Evolutionary conservation across 1,284 basidiomycete species (phyloP).

Genomic region (Apiotrichum laibachii): DNA sequence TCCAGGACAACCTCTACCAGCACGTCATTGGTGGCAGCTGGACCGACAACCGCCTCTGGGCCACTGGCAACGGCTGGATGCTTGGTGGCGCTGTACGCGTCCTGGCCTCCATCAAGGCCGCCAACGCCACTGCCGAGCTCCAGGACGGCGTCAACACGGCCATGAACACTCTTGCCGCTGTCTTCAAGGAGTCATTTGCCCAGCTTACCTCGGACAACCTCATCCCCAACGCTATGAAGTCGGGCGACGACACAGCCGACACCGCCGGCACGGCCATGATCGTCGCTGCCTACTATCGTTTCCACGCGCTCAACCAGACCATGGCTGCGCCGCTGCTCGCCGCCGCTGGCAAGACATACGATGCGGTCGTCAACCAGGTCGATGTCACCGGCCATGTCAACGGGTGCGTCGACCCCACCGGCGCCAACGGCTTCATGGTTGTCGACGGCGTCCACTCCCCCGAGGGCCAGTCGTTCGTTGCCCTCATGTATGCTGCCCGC

Average conservation of each 20-base stretch:
- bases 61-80: conserved; percentile 53
- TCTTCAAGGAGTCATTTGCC: conserved; percentile 53
- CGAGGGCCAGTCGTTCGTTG: conserved; percentile 38
- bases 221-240: conserved; percentile 35
- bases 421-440: conserved; percentile 29
- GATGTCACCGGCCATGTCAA: conserved; percentile 26
- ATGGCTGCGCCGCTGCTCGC: conserved; percentile 11
- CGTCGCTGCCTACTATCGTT: conserved; percentile 42
- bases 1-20: conserved; percentile 54
- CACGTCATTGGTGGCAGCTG: conserved; percentile 51
- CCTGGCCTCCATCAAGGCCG: conserved; percentile 22
- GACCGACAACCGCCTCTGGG: conserved; percentile 58
- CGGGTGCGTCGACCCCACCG: conserved; percentile 33
- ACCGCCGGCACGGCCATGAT: conserved; percentile 34
- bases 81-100: conserved; percentile 28
- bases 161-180: conserved; percentile 50
- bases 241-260: conserved; percentile 18
- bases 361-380: conserved; percentile 31
- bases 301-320: conserved; percentile 18
- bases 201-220: conserved; percentile 44
- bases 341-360: conserved; percentile 29
- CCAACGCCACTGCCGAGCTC: conserved; percentile 11
- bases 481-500: conserved; percentile 41
- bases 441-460: conserved; percentile 22
- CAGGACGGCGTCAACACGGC: conserved; percentile 54